Evolutionary conservation across 1,139 yeast genomes (phyloP).

Genomic region (Taiozyma onychis): DNA sequence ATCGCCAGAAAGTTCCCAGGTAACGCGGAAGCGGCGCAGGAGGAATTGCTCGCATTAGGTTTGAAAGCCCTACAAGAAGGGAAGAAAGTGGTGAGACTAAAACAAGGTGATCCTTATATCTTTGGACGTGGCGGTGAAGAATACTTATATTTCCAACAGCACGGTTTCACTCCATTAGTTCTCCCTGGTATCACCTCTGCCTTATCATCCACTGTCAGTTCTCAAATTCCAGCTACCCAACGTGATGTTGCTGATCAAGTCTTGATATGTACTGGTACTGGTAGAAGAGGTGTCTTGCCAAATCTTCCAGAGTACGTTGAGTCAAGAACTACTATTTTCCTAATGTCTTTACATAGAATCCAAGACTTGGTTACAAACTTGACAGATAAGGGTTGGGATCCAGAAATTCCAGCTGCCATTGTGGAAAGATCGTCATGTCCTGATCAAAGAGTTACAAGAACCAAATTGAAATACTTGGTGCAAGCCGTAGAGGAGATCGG

Average conservation of each 20-base stretch:
- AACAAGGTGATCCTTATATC: constrained; percentile 96
- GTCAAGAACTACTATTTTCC: constrained; percentile 75
- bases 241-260: constrained; percentile 92
- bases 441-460: constrained; percentile 82
- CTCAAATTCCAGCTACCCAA: constrained; percentile 87
- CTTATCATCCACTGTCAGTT: constrained; percentile 80
- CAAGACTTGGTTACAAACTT: constrained; percentile 60
- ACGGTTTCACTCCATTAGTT: constrained; percentile 69
- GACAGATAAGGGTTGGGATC: constrained; percentile 59
- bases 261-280: constrained; percentile 91
- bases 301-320: constrained; percentile 66
- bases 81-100: constrained; percentile 75
- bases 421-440: constrained; percentile 92
- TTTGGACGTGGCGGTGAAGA: constrained; percentile 98
- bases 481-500: constrained; percentile 78
- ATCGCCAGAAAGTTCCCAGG: constrained; percentile 96
- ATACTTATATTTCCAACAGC: constrained; percentile 53
- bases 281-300: constrained; percentile 81
- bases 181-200: constrained; percentile 91
- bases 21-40: constrained; percentile 90
- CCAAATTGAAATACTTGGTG: constrained; percentile 59
- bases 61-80: constrained; percentile 59
- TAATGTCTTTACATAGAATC: constrained; percentile 88
- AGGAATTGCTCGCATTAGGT: constrained; percentile 71
- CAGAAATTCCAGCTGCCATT: constrained; percentile 71